Evolutionary conservation across 2,329 filamentous ascomycete species (phyloP).

Genomic region (Aspergillus hortae): DNA sequence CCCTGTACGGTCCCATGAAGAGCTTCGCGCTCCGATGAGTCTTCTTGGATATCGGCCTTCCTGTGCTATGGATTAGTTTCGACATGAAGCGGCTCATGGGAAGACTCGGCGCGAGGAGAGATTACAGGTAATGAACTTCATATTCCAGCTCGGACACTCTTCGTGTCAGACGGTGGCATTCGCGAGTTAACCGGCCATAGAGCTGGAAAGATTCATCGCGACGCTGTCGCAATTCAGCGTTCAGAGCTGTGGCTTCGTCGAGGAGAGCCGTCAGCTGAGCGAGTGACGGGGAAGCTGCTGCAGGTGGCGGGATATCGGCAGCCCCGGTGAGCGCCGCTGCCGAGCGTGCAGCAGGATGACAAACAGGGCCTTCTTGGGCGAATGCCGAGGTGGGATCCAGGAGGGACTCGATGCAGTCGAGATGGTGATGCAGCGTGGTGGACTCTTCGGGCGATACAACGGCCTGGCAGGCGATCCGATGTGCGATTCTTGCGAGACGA

Average conservation of each 20-base stretch:
- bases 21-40: slow-evolving; percentile 32
- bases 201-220: slow-evolving; percentile 51
- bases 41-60: slow-evolving; percentile 29
- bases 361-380: slow-evolving; percentile 17
- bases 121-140: slow-evolving; percentile 56
- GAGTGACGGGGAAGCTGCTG: not conserved
- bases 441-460: slow-evolving; percentile 24
- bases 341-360: slow-evolving; percentile 10
- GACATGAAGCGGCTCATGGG: not conserved
- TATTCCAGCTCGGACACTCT: slow-evolving; percentile 60
- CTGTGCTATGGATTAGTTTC: slow-evolving; percentile 10
- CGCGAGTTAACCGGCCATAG: slow-evolving; percentile 57
- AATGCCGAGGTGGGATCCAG: slow-evolving; percentile 22
- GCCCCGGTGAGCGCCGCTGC: not conserved
- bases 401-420: slow-evolving; percentile 36
- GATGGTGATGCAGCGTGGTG: slow-evolving; percentile 30
- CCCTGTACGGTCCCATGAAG: slow-evolving; percentile 35
- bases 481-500: slow-evolving; percentile 31
- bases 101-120: not conserved
- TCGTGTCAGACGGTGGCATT: slow-evolving; percentile 56
- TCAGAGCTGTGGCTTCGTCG: slow-evolving; percentile 22
- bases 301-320: too few relatives aligned
- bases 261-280: slow-evolving; percentile 22
- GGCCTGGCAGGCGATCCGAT: slow-evolving; percentile 24
- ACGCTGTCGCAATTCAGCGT: slow-evolving; percentile 22